phyloP scores from a whole-genome alignment of 2,329 filamentous ascomycete genomes.

The Fusarium sublunatum region DNA sequence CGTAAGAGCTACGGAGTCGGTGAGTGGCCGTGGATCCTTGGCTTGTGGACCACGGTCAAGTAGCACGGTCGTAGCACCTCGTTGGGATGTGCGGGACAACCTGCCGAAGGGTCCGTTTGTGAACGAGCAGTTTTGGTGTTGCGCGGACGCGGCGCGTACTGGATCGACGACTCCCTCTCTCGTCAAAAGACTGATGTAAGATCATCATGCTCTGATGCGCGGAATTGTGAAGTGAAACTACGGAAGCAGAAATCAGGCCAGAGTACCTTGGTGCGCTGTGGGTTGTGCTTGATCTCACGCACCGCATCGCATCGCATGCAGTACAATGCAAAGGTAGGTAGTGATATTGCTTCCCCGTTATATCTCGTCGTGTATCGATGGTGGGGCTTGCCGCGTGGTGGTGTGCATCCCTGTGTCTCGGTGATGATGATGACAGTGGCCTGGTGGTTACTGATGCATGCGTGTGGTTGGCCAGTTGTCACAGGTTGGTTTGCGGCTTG shows the following conservation, averaged over 20 bases:
- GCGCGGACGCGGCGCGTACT: slow-evolving; percentile 36
- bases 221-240: not conserved
- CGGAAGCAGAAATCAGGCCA: slow-evolving; percentile 12
- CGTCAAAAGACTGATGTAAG: slow-evolving; percentile 10
- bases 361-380: slow-evolving; percentile 31
- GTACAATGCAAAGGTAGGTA: slow-evolving; percentile 3
- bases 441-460: slow-evolving; percentile 22
- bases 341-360: slow-evolving; percentile 32
- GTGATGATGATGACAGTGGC: not conserved
- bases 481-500: slow-evolving; percentile 24
- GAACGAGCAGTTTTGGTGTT: slow-evolving; percentile 20
- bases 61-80: slow-evolving; percentile 36
- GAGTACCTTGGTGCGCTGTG: slow-evolving; percentile 30
- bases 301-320: slow-evolving; percentile 24
- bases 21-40: slow-evolving; percentile 44
- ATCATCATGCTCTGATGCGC: slow-evolving; percentile 9
- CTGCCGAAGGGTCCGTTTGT: slow-evolving; percentile 31
- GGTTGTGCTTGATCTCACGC: slow-evolving; percentile 33
- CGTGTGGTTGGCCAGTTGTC: slow-evolving; percentile 36
- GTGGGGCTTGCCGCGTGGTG: slow-evolving; percentile 29
- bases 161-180: slow-evolving; percentile 17
- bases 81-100: slow-evolving; percentile 36
- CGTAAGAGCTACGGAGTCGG: slow-evolving; percentile 43
- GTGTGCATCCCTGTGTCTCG: slow-evolving; percentile 19
- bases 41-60: slow-evolving; percentile 33